Base-by-base conservation (phyloP, 192 early-diverging fungal species). In the Podila minutissima region DNA sequence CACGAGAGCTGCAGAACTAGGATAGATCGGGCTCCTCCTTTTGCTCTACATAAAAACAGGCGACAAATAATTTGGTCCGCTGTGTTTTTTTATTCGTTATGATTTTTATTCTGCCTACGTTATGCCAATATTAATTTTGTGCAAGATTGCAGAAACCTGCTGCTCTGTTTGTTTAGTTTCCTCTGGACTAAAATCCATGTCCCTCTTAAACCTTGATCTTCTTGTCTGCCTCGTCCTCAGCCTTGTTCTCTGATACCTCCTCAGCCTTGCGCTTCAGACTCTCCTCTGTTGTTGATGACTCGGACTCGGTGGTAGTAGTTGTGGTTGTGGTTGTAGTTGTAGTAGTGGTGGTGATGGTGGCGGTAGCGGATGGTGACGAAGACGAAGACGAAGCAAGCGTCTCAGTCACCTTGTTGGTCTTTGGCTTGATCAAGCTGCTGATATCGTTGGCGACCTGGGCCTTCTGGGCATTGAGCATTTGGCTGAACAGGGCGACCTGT, bases 201-300 rank as follows among this genome's bases (percentile, higher is more conserved):
- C 22, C 12, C 28, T 62, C 61, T 63, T 83, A 81, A 4, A 73
- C 66, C 67, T 73, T 81, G 62, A 53, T 26, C 55, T 69, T 81
- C 66, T 81, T 81, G 1, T 73, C 77, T 19, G 65, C 67, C 6
- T 72, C 70, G 2, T 72, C 69, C 10, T 66, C 64, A 10, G 28
- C 26, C 13, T 67, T 48, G 15, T 62, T 57, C n/a, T 48, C 72
- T 20, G 35, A 33, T 19, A 33, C 58, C 1, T 74, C 67, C 17
- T 75, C 83, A 3, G 75, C 75, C 68, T 84, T 79, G 41, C 75
- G 75, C 64, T 74, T 84, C 49, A 60, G 26, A 28, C 51, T 59
- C 33, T 55, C 70, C 15, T 74, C 82, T 58, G 50, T 31, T 59
- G 58, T 9, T 10, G 62, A 20, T 58, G 74, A 29, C 49, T 37